A percentile compares a stretch with the other conserved stretches of the same genome.
phyloP scores from a whole-genome alignment of 495 filamentous ascomycete species.

The Penicillium egyptiacum region DNA sequence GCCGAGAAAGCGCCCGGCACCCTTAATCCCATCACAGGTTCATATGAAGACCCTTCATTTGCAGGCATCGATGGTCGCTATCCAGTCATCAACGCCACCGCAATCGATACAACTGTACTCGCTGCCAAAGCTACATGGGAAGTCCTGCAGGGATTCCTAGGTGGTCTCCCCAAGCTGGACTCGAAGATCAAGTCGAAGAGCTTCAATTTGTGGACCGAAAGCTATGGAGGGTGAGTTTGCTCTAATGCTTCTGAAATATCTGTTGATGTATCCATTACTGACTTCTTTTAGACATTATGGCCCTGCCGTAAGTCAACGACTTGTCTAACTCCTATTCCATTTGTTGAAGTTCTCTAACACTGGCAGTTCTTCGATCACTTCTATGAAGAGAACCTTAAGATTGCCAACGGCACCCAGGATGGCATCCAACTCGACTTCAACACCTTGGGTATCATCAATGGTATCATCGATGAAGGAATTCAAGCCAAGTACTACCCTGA shows the following conservation, averaged over 20 bases:
- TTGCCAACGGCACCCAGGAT: constrained; percentile 41
- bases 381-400: constrained; percentile 59
- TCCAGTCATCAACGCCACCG: constrained; percentile 46
- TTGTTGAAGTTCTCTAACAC: constrained; percentile 25
- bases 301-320: constrained; percentile 43
- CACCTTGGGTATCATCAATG: constrained; percentile 60
- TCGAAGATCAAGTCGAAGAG: constrained; percentile 53
- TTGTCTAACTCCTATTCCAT: constrained; percentile 36
- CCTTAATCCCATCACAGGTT: constrained; percentile 47
- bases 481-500: constrained; percentile 66
- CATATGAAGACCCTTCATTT: constrained; percentile 41
- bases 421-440: constrained; percentile 47
- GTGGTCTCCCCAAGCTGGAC: constrained; percentile 48
- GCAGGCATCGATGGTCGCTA: constrained; percentile 49
- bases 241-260: constrained; percentile 17
- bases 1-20: constrained; percentile 40
- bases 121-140: constrained; percentile 57
- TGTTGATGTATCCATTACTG: constrained; percentile 8
- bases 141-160: constrained; percentile 57
- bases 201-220: constrained; percentile 53
- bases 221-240: constrained; percentile 62
- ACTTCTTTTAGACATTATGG: constrained; percentile 43
- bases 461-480: constrained; percentile 70
- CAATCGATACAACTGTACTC: constrained; percentile 54
- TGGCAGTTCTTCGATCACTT: constrained; percentile 53